Conservation (phyloP, 116 monocot genomes). For the Zostera marina region DNA sequence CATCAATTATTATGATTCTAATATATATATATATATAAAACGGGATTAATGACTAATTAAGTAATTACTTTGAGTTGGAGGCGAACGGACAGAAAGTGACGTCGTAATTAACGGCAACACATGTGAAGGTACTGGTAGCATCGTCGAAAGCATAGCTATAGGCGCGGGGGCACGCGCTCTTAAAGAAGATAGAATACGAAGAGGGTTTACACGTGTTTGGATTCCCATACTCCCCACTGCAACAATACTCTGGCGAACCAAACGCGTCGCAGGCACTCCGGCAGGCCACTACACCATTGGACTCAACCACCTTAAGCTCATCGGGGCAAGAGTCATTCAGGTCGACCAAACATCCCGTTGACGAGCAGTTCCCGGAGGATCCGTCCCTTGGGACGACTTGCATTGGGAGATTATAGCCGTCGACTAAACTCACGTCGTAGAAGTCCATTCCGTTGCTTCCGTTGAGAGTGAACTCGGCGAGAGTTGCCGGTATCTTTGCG, state of each 20-base stretch:
- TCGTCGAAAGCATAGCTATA: conserved; percentile 86
- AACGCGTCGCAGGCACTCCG: conserved; percentile 80
- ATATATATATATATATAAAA: not conserved
- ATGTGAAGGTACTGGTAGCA: conserved; percentile 63
- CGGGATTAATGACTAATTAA: not conserved
- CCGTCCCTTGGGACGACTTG: conserved; percentile 25
- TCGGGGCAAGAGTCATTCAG: conserved; percentile 37
- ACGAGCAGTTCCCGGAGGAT: conserved; percentile 16
- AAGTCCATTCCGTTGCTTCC: conserved; percentile 55
- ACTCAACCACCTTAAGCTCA: conserved; percentile 17
- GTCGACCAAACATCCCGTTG: conserved; percentile 47
- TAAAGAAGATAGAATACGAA: conserved; percentile 43
- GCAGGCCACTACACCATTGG: conserved; percentile 25
- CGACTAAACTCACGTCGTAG: conserved; percentile 94
- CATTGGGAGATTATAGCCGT: conserved; percentile 80
- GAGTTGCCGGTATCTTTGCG: conserved; percentile 49
- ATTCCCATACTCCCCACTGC: conserved; percentile 46
- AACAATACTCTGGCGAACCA: conserved; percentile 46
- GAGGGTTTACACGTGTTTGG: conserved; percentile 54
- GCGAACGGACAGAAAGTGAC: conserved; percentile 77
- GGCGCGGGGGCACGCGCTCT: conserved; percentile 52
- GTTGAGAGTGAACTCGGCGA: conserved; percentile 78
- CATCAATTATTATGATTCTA: too few relatives aligned
- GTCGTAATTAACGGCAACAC: conserved; percentile 28
- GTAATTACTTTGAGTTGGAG: conserved; percentile 22